Conservation (phyloP, 192 early-diverging fungal species). For the Lunasporangiospora selenospora region DNA sequence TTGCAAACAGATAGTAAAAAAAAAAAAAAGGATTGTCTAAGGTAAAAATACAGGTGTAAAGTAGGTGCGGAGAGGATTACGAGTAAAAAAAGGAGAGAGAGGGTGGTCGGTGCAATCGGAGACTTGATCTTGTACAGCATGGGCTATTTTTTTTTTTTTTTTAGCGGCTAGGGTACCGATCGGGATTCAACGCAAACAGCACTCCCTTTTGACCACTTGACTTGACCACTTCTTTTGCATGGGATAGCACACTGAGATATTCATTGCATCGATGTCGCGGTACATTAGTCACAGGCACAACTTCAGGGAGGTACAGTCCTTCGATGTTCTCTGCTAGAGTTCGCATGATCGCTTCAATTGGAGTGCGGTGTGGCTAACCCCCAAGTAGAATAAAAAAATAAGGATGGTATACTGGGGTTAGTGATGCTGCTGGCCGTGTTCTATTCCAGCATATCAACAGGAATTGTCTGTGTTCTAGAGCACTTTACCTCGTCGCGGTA, state of each 20-base stretch:
- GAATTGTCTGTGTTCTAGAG: too few relatives aligned
- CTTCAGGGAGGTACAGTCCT: constrained; percentile 21
- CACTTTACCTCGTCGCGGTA: constrained; percentile 44
- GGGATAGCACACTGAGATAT: constrained; percentile 24
- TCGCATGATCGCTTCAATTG: constrained; percentile 42
- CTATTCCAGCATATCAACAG: background rate
- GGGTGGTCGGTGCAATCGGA: too few relatives aligned
- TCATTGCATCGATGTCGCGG: constrained; percentile 43
- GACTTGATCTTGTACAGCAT: too few relatives aligned
- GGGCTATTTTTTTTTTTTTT: background rate
- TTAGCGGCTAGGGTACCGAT: constrained; percentile 44
- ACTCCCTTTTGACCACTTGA: constrained; percentile 36
- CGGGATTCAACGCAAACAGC: constrained; percentile 36
- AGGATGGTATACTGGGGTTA: too few relatives aligned
- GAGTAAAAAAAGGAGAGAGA: background rate
- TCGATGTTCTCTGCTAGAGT: constrained; percentile 34
- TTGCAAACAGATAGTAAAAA: too few relatives aligned
- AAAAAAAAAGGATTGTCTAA: too few relatives aligned
- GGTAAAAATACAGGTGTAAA: too few relatives aligned
- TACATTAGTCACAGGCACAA: constrained; percentile 24
- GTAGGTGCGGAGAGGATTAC: background rate
- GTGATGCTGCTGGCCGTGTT: too few relatives aligned
- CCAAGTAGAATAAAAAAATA: background rate
- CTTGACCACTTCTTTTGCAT: constrained; percentile 42
- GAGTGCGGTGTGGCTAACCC: constrained; percentile 27